Percentiles rank a stretch among this genome's conserved stretches.
phyloP scores from a whole-genome alignment of 1,284 basidiomycete genomes.

The Ustilago loliicola region DNA sequence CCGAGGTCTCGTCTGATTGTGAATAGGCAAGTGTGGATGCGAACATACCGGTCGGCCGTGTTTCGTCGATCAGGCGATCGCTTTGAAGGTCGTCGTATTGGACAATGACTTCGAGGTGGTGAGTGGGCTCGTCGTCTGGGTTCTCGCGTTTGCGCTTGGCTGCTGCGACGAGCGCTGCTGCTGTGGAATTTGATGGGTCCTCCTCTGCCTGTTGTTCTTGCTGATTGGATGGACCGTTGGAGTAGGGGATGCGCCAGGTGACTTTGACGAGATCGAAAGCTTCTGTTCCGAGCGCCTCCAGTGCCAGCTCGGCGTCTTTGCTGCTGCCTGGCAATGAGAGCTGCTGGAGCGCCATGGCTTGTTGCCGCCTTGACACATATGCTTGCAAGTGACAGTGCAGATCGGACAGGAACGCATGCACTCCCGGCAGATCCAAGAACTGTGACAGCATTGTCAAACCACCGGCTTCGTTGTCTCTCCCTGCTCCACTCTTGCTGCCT shows the following conservation, averaged over 20 bases:
- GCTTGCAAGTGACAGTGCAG: constrained; percentile 55
- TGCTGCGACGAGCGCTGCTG: constrained; percentile 16
- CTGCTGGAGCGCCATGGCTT: constrained; percentile 42
- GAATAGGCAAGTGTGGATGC: constrained; percentile 6
- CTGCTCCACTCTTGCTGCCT: constrained; percentile 12
- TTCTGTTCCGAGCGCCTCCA: constrained; percentile 47
- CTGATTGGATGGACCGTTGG: constrained; percentile 1
- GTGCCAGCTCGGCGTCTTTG: background rate
- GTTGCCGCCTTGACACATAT: constrained; percentile 52
- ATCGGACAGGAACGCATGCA: constrained; percentile 51
- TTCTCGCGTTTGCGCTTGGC: constrained; percentile 29
- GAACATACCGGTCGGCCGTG: constrained; percentile 23
- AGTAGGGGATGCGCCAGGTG: constrained; percentile 45
- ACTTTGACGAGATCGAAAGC: constrained; percentile 51
- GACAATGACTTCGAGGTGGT: constrained; percentile 41
- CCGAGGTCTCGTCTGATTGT: background rate
- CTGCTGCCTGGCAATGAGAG: constrained; percentile 22
- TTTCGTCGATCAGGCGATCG: constrained; percentile 47
- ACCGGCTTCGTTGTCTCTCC: constrained; percentile 40
- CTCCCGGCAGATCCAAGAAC: constrained; percentile 41
- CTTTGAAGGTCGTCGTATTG: constrained; percentile 46
- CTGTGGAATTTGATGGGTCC: constrained; percentile 22
- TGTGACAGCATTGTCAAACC: constrained; percentile 46
- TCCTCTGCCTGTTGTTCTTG: constrained; percentile 5
- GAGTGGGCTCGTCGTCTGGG: constrained; percentile 26